A percentile compares a stretch with the other conserved stretches of the same genome.
These are phyloP conservation scores for Drechslerella coelobrocha DNA, from an alignment of 2,329 filamentous ascomycete genomes.

Conservation along the genomic window DNA sequence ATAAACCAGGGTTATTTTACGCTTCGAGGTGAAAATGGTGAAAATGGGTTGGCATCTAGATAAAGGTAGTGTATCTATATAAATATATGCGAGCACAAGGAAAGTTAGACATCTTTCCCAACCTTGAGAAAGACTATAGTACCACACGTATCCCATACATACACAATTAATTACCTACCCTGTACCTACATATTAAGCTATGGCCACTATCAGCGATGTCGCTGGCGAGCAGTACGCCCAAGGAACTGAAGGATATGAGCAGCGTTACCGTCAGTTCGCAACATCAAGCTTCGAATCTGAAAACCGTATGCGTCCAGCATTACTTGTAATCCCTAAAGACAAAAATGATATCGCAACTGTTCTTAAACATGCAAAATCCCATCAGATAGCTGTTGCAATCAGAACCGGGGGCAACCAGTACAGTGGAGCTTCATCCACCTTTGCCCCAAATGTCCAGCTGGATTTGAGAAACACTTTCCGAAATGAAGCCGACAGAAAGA, in stretches of 20 bases:
- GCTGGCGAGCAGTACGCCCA: slow-evolving; percentile 7
- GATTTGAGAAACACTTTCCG: slow-evolving; percentile 7
- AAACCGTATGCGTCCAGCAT: slow-evolving; percentile 11
- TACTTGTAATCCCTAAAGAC: not conserved
- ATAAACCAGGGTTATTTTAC: no score
- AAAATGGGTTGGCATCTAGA: no score
- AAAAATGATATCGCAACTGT: slow-evolving; percentile 6
- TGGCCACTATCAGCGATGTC: not conserved
- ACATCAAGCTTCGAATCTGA: slow-evolving; percentile 10
- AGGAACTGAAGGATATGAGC: slow-evolving; percentile 7
- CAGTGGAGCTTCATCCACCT: slow-evolving; percentile 13
- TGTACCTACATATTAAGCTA: not conserved
- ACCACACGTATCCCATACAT: no score
- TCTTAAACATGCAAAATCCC: slow-evolving; percentile 9
- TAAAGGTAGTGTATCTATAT: no score
- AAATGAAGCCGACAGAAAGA: not conserved
- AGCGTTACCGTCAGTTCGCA: slow-evolving; percentile 3
- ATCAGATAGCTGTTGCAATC: slow-evolving; percentile 12
- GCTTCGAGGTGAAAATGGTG: no score
- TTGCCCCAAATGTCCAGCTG: slow-evolving; percentile 14
- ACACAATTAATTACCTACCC: not conserved
- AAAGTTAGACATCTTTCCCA: no score
- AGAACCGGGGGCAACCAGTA: slow-evolving; percentile 22
- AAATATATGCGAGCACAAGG: no score
- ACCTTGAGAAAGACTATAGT: no score